A percentile compares a stretch with the other conserved stretches of the same genome.
phyloP scores from a whole-genome alignment of 2,329 filamentous ascomycete species.

The Aureobasidium sp. region DNA sequence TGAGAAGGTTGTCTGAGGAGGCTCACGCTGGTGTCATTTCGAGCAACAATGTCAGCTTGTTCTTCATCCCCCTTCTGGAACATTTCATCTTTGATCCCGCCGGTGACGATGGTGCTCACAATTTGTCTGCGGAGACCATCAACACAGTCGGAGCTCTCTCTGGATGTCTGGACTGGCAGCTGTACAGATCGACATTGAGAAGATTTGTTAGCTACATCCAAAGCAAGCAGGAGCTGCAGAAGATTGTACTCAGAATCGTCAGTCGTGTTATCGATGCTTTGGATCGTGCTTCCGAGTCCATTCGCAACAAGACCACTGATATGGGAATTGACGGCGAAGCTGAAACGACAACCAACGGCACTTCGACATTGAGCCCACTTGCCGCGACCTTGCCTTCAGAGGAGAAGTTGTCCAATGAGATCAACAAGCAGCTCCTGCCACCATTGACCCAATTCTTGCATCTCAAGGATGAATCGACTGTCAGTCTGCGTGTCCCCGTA shows the following conservation, averaged over 20 bases:
- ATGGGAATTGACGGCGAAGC: not conserved
- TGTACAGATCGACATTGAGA: conserved; percentile 76
- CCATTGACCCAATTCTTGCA: conserved; percentile 77
- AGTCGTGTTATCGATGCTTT: conserved; percentile 74
- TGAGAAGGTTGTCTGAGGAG: conserved; percentile 65
- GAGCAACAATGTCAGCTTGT: conserved; percentile 70
- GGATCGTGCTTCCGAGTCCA: conserved; percentile 25
- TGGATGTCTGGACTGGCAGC: conserved; percentile 75
- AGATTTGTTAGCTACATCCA: conserved; percentile 76
- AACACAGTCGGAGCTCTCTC: conserved; percentile 67
- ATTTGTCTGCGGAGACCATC: conserved; percentile 79
- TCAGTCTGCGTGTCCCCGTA: conserved; percentile 85
- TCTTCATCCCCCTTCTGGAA: conserved; percentile 85
- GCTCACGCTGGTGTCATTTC: conserved; percentile 56
- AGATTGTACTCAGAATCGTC: conserved; percentile 73
- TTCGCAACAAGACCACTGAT: not conserved
- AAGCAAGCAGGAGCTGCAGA: conserved; percentile 73
- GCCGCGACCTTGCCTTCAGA: conserved; percentile 35
- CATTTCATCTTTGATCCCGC: conserved; percentile 84
- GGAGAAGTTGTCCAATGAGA: conserved; percentile 46
- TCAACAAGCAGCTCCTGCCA: conserved; percentile 67
- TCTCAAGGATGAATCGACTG: conserved; percentile 87
- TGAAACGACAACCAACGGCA: not conserved
- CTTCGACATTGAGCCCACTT: conserved; percentile 16
- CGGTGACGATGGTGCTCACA: conserved; percentile 69